Evolutionary conservation across 495 filamentous ascomycete species (phyloP).

Genomic region (Talaromyces trachyspermus): DNA sequence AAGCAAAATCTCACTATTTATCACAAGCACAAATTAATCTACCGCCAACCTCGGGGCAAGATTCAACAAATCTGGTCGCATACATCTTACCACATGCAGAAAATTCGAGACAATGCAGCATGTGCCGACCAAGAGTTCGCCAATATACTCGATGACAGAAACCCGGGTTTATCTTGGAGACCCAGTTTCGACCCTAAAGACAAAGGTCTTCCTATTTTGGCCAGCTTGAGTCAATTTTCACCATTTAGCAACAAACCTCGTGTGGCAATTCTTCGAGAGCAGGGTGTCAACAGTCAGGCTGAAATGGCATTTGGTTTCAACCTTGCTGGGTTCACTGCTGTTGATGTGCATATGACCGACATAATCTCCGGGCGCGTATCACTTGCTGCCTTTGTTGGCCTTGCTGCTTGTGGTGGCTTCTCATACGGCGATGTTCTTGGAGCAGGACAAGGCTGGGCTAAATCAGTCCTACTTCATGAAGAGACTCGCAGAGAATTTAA

Average conservation of each 20-base stretch:
- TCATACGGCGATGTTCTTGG: constrained; percentile 95
- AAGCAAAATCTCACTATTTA: constrained; percentile 76
- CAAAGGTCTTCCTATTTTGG: constrained; percentile 59
- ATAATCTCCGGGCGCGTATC: constrained; percentile 70
- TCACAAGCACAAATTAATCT: constrained; percentile 58
- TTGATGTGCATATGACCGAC: constrained; percentile 97
- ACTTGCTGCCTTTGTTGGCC: constrained; percentile 72
- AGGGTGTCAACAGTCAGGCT: constrained; percentile 89
- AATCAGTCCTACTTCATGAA: constrained; percentile 78
- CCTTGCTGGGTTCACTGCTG: constrained; percentile 78
- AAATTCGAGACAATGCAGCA: constrained; percentile 76
- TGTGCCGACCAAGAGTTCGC: constrained; percentile 84
- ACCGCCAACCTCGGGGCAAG: constrained; percentile 57
- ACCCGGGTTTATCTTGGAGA: constrained; percentile 82
- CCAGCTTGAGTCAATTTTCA: constrained; percentile 52
- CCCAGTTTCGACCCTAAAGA: constrained; percentile 77
- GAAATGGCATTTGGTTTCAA: constrained; percentile 98
- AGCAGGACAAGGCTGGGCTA: constrained; percentile 95
- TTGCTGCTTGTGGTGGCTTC: constrained; percentile 94
- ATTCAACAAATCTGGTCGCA: constrained; percentile 85
- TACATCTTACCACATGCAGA: constrained; percentile 89
- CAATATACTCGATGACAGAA: constrained; percentile 62
- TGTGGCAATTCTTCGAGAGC: constrained; percentile 90
- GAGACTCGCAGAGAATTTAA: constrained; percentile 70
- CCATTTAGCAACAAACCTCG: constrained; percentile 67